Evolutionary conservation across 2,329 filamentous ascomycete species (phyloP).

Genomic region (Myotisia sp.): DNA sequence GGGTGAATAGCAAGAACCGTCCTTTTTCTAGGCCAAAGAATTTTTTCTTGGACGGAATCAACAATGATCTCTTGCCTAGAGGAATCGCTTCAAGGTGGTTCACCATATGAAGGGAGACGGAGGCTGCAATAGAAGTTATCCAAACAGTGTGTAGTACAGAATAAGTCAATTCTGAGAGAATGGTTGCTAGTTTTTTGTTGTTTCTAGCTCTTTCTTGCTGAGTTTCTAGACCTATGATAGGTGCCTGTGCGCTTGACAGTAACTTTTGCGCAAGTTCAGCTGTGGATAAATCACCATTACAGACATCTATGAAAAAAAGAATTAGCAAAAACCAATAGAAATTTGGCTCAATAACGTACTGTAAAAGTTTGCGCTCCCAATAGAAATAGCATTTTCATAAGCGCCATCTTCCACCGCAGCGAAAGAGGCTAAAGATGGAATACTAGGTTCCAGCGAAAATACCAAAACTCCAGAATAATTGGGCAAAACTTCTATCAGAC

Average conservation of each 20-base stretch:
- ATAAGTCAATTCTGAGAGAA: slow-evolving; percentile 8
- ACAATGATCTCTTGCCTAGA: slow-evolving; percentile 28
- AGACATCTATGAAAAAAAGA: slow-evolving; percentile 3
- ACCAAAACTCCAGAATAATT: slow-evolving; percentile 28
- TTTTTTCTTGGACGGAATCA: slow-evolving; percentile 21
- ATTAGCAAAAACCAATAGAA: slow-evolving; percentile 1
- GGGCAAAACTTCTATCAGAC: slow-evolving; percentile 26
- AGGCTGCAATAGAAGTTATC: slow-evolving; percentile 26
- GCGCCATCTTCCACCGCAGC: slow-evolving; percentile 9
- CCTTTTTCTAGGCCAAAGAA: slow-evolving; percentile 8
- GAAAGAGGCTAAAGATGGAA: slow-evolving; percentile 22
- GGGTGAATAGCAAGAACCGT: slow-evolving; percentile 17
- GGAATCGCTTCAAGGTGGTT: slow-evolving; percentile 25
- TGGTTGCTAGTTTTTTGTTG: slow-evolving; percentile 3
- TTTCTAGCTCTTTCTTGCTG: slow-evolving; percentile 4
- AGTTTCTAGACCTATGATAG: slow-evolving; percentile 1
- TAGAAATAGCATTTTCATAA: slow-evolving; percentile 4
- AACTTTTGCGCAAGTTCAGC: slow-evolving; percentile 7
- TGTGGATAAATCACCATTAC: slow-evolving; percentile 4
- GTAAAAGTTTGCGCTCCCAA: neutral
- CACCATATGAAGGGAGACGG: slow-evolving; percentile 24
- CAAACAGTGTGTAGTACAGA: slow-evolving; percentile 27
- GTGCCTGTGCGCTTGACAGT: slow-evolving; percentile 6
- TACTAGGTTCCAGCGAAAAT: slow-evolving; percentile 27
- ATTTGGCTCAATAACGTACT: neutral